These are phyloP conservation scores for Heterobasidion occidentale DNA, from an alignment of 1,284 basidiomycete genomes.

Conservation along the genomic window DNA sequence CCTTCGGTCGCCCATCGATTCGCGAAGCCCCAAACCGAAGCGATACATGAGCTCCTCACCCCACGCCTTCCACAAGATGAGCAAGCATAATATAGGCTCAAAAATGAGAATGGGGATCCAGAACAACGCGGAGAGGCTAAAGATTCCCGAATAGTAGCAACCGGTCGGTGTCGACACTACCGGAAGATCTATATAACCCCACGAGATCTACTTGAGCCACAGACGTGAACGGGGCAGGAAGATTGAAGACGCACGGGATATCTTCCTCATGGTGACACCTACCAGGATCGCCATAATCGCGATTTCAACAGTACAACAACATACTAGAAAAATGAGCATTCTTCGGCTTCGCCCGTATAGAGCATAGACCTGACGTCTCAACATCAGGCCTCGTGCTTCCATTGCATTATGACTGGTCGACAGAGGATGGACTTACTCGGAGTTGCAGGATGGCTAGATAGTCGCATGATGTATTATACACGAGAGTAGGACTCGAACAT, in stretches of 20 bases:
- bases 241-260: conserved; percentile 10
- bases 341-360: conserved; percentile 15
- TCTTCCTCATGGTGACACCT: conserved; percentile 14
- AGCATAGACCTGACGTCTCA: conserved; percentile 13
- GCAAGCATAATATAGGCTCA: conserved; percentile 18
- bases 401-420: too few species aligned
- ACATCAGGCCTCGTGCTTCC: too few species aligned
- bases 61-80: conserved; percentile 19
- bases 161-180: conserved; percentile 18
- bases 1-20: not conserved
- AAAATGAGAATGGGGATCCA: conserved; percentile 1
- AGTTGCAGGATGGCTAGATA: conserved; percentile 11
- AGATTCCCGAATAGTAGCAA: conserved; percentile 17
- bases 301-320: conserved; percentile 13
- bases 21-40: not conserved
- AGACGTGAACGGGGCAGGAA: too few species aligned
- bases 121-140: conserved; percentile 18
- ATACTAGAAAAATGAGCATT: conserved; percentile 11
- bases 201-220: too few species aligned
- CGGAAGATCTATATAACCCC: conserved; percentile 12
- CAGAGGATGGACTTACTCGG: conserved; percentile 5
- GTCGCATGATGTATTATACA: too few species aligned
- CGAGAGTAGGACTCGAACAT: too few species aligned
- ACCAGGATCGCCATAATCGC: conserved; percentile 15
- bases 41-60: not conserved